Evolutionary conservation across 164 flowering plant genomes (phyloP).

Genomic region (Hamamelis virginiana): DNA sequence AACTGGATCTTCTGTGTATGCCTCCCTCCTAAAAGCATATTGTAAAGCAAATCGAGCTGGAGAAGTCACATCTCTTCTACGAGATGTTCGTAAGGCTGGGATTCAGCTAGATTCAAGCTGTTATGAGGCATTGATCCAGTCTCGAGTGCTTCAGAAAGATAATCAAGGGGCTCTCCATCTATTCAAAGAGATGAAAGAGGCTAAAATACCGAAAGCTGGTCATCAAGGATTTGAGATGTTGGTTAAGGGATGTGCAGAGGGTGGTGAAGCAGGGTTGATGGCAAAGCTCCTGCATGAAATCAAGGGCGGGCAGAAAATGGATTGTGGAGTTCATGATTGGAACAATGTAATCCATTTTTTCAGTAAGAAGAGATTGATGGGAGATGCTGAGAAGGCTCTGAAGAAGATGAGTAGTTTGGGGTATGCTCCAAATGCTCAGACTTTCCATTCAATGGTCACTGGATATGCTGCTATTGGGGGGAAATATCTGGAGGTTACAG

Average conservation of each 20-base stretch:
- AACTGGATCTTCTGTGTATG: slow-evolving; percentile 62
- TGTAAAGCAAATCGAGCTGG: slow-evolving; percentile 52
- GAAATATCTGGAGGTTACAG: slow-evolving; percentile 80
- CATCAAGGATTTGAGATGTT: slow-evolving; percentile 59
- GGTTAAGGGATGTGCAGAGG: slow-evolving; percentile 45
- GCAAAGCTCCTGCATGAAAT: slow-evolving; percentile 80
- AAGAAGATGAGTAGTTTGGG: slow-evolving; percentile 91
- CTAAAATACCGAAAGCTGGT: slow-evolving; percentile 54
- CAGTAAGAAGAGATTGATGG: slow-evolving; percentile 84
- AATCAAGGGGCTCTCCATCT: slow-evolving; percentile 69
- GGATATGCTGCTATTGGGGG: slow-evolving; percentile 94
- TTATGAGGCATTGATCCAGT: slow-evolving; percentile 70
- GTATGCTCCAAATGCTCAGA: slow-evolving; percentile 83
- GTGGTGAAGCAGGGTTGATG: slow-evolving; percentile 66
- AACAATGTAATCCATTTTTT: slow-evolving; percentile 91
- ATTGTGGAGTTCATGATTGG: slow-evolving; percentile 93
- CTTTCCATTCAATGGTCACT: slow-evolving; percentile 91
- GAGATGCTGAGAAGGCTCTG: slow-evolving; percentile 94
- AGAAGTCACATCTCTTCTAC: slow-evolving; percentile 57
- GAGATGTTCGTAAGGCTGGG: slow-evolving; percentile 85
- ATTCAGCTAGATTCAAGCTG: slow-evolving; percentile 80
- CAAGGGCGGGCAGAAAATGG: slow-evolving; percentile 65
- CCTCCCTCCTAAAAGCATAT: slow-evolving; percentile 82
- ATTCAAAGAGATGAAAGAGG: slow-evolving; percentile 91
- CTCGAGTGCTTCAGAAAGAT: slow-evolving; percentile 65